Base-by-base conservation (phyloP, 2,329 filamentous ascomycete species). In the Arthrobotrys conoides region DNA sequence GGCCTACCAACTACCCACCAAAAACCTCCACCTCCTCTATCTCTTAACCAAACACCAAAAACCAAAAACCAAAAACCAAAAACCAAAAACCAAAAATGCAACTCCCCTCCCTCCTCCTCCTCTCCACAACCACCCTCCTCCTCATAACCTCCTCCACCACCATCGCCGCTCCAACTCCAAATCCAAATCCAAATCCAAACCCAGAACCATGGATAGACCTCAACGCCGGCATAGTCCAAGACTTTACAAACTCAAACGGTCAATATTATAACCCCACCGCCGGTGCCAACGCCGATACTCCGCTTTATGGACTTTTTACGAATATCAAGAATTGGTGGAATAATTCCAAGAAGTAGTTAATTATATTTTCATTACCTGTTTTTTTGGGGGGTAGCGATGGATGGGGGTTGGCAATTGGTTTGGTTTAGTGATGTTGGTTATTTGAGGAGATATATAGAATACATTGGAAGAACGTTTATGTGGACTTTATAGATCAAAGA, bases 161-260 rank as follows among this genome's bases (percentile, higher is more conserved):
- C n/a, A n/a, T n/a, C n/a, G n/a, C n/a, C n/a, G n/a, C n/a, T n/a
- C n/a, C n/a, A n/a, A n/a, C n/a, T n/a, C n/a, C n/a, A n/a, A n/a
- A n/a, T n/a, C n/a, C 33, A 5, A 8, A 30, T 8, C 18, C 51
- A 6, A 30, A 30, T 22, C 53, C 53, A 22, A 30, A 30, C 10
- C 53, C 53, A 22, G 10, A 59, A 22, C 53, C 53, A 38, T 59
- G 33, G 30, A 5, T 14, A 22, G 30, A 59, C 16, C 18, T 59
- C 53, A 38, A 59, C 53, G 53, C 30, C 33, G 53, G 30, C 30
- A 59, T 59, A n/a, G 30, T 59, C 18, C 53, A 59, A 22, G 53
- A 38, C 30, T 59, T 27, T 6, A 41, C 53, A 0, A 27, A 38
- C 53, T 24, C 53, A 12, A 59, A 59, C 53, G 53, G 53, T 16